These are phyloP conservation scores for Jatropha multifida DNA, from an alignment of 441 rosid species.

Conservation along the genomic window DNA sequence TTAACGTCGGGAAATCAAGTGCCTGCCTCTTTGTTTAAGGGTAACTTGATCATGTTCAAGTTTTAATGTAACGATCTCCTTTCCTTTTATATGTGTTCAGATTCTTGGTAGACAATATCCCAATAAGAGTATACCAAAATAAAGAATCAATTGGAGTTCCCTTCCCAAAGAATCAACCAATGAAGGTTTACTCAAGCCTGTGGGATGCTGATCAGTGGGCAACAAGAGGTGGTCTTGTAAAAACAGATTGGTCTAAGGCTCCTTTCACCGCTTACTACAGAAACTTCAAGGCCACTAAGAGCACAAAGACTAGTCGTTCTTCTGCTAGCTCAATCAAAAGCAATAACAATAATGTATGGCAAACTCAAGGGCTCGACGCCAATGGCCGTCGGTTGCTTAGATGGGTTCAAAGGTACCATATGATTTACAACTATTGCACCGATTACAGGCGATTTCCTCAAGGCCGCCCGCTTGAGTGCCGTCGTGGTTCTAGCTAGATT, in stretches of 20 bases:
- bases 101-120: conserved; percentile 40
- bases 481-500: conserved; percentile 10
- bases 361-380: conserved; percentile 21
- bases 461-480: conserved; percentile 30
- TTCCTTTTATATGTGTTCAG: conserved; percentile 17
- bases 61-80: too few relatives aligned
- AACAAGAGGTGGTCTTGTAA: conserved; percentile 39
- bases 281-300: conserved; percentile 35
- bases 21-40: too few relatives aligned
- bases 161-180: conserved; percentile 32
- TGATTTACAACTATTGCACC: conserved; percentile 38
- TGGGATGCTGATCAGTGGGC: conserved; percentile 50
- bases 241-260: conserved; percentile 45
- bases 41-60: not conserved
- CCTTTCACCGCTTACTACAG: conserved; percentile 42
- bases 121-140: conserved; percentile 39
- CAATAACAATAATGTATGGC: conserved; percentile 12
- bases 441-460: conserved; percentile 29
- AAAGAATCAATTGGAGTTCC: conserved; percentile 33
- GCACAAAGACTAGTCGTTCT: conserved; percentile 18
- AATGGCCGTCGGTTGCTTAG: conserved; percentile 23
- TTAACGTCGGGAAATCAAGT: too few relatives aligned
- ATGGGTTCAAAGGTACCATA: conserved; percentile 37
- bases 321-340: not conserved
- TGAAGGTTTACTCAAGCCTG: conserved; percentile 35